Evolutionary conservation across 75 land plant genomes (phyloP).

Genomic region (Isoetes taiwanensis): DNA sequence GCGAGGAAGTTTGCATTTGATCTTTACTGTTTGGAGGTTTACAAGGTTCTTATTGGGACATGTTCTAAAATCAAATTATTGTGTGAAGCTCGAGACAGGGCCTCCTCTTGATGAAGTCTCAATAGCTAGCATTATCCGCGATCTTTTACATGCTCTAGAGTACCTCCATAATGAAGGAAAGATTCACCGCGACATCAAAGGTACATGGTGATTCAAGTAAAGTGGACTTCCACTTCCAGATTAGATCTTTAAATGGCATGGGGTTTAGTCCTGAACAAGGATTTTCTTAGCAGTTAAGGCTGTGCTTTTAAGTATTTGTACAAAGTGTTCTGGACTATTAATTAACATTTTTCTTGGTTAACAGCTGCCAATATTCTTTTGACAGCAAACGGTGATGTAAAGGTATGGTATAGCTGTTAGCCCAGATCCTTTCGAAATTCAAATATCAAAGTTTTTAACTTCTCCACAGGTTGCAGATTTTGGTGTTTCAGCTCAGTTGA

Average conservation of each 20-base stretch:
- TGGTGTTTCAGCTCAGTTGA: constrained; percentile 99
- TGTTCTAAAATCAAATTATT: too few relatives aligned
- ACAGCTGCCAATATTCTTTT: constrained; percentile 96
- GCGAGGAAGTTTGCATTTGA: too few relatives aligned
- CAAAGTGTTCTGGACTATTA: not conserved
- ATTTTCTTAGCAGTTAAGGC: not conserved
- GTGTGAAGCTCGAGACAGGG: constrained; percentile 65
- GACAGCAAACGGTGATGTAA: constrained; percentile 93
- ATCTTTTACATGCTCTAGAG: constrained; percentile 85
- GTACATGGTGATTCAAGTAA: constrained; percentile 32
- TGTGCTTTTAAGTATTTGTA: not conserved
- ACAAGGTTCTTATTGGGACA: too few relatives aligned
- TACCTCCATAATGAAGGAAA: constrained; percentile 92
- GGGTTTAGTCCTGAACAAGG: not conserved
- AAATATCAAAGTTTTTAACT: not conserved
- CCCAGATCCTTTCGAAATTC: not conserved
- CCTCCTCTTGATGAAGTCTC: constrained; percentile 92
- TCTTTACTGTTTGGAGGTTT: too few relatives aligned
- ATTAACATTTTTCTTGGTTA: not conserved
- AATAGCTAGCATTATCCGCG: constrained; percentile 85
- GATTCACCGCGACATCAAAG: constrained; percentile 97
- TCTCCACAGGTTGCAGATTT: constrained; percentile 88
- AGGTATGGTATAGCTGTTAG: too few relatives aligned
- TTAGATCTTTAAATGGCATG: too few relatives aligned
- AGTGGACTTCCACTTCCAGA: too few relatives aligned